Conservation (phyloP, 257 asterid genomes). For the Fraxinus quadrangulata region DNA sequence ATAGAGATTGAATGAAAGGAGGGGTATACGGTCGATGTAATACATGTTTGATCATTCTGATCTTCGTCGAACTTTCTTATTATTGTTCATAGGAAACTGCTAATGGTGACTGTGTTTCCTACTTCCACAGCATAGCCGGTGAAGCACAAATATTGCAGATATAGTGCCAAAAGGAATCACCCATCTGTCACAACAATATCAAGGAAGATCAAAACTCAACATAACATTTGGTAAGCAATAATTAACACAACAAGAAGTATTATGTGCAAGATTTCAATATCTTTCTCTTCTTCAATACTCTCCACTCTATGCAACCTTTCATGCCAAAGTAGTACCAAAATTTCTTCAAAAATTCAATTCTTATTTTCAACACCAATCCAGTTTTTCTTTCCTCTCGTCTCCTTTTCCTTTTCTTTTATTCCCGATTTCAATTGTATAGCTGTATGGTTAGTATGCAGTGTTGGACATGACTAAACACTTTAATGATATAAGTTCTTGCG, state of each 20-base stretch:
- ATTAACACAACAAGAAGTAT: background rate
- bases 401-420: background rate
- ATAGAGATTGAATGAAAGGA: conserved; percentile 30
- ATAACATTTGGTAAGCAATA: background rate
- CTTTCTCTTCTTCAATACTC: no score
- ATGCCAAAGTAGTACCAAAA: background rate
- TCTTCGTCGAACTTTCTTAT: conserved; percentile 74
- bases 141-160: conserved; percentile 51
- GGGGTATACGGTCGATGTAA: conserved; percentile 1
- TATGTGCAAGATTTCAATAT: background rate
- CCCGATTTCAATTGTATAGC: background rate
- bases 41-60: conserved; percentile 48
- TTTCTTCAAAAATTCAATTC: background rate
- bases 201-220: background rate
- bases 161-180: conserved; percentile 67
- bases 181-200: conserved; percentile 65
- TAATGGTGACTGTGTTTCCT: conserved; percentile 55
- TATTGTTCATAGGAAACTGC: conserved; percentile 71
- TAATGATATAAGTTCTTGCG: background rate
- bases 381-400: no score
- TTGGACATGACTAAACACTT: background rate
- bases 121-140: conserved; percentile 80
- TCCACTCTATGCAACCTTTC: background rate
- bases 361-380: background rate
- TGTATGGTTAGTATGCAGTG: background rate